Evolutionary conservation across 140 eudicot genomes (phyloP), one percentile per base, ranked within the genome.

Genomic region (Anethum foeniculum): DNA sequence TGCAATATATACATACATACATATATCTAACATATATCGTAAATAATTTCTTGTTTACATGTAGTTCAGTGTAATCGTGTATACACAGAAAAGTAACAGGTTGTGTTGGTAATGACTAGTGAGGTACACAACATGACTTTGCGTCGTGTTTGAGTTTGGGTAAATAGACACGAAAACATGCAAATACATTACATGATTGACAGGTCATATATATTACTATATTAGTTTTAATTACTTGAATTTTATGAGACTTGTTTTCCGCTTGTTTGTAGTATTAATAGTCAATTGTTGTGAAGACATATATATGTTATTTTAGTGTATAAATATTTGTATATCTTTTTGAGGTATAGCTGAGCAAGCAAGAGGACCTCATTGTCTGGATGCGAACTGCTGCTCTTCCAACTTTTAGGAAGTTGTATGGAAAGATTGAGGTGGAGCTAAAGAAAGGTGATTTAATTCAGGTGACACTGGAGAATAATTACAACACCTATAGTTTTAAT

Each of bases 381-480:
- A 96, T 96, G 99, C 86, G 99, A 81, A 96, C 99, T 47, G 99
- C 99, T 23, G 99, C 99, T 48, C 98, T 96, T 86, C 99, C 99
- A 71, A 96, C 98, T 1, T 96, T 96, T 82, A 91, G 99, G 85
- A 96, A 96, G 86, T 68, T 96, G 87, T 96, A 96, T 76, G 99
- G 98, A 85, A 96, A 84, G 84, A 93, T 96, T 79, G 99, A 96
- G 86, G 86, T 86, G 81, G 99, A 96, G 88, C 94, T 96, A 34
- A 77, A 86, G 69, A 89, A 79, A 52, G 93, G 91, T 60, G 97
- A 96, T 65, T 27, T 34, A 0, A 88, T 96, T 71, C 34, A 84
- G 27, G 99, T 96, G 79, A 82, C 85, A 71, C 14, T 96, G 85
- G 68, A 84, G 84, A 96, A 96, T 83, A 75, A 82, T 51, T 96